Percentiles rank a stretch among this genome's conserved stretches.
These are phyloP conservation scores for Hypomyces rosellus DNA, from an alignment of 2,329 filamentous ascomycete genomes.

Conservation along the genomic window DNA sequence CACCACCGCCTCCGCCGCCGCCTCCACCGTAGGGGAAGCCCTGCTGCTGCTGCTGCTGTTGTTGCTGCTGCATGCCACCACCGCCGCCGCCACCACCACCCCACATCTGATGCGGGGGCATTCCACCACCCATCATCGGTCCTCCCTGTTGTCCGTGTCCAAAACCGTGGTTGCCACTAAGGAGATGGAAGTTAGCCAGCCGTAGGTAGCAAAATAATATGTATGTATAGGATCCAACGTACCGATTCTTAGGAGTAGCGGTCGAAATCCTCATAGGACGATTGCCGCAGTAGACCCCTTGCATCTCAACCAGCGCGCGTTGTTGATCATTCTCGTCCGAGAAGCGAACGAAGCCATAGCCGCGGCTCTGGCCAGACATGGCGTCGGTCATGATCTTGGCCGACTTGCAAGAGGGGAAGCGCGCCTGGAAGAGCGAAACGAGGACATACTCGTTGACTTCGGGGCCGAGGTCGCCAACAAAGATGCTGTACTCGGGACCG, in stretches of 20 bases:
- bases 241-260: conserved; percentile 90
- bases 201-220: not conserved
- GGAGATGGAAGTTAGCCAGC: conserved; percentile 6
- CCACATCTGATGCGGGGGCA: conserved; percentile 40
- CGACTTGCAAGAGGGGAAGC: conserved; percentile 96
- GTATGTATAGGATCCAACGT: conserved; percentile 16
- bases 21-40: not conserved
- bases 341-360: conserved; percentile 97
- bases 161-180: conserved; percentile 34
- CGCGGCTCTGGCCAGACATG: conserved; percentile 93
- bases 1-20: conserved; percentile 19
- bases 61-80: conserved; percentile 29
- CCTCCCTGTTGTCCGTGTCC: conserved; percentile 36
- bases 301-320: conserved; percentile 93
- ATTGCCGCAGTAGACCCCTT: conserved; percentile 98
- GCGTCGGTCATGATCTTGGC: conserved; percentile 99
- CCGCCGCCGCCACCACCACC: conserved; percentile 9
- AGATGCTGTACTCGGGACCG: conserved; percentile 93
- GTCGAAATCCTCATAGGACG: conserved; percentile 98
- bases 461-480: conserved; percentile 93
- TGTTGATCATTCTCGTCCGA: conserved; percentile 94
- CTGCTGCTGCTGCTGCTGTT: conserved; percentile 39
- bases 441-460: conserved; percentile 99
- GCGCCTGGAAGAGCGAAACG: conserved; percentile 92
- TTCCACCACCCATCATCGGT: conserved; percentile 40